Evolutionary conservation across 148 eudicot species (phyloP).

Genomic region (Chenopodium suecicum): DNA sequence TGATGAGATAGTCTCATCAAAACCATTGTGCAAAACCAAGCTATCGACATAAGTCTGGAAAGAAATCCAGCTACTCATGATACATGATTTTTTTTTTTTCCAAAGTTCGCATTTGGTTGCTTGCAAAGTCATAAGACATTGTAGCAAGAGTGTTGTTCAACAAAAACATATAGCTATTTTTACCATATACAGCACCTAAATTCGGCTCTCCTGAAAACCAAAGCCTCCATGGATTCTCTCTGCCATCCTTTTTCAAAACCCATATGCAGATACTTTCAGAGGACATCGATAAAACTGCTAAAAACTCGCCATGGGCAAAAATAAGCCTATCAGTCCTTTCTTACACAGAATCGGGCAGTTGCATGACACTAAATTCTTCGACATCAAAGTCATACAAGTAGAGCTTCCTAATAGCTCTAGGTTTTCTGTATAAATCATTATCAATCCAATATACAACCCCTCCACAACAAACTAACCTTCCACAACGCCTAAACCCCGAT

Average conservation of each 20-base stretch:
- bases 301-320: background rate
- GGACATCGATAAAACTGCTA: background rate
- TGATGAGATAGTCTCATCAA: background rate
- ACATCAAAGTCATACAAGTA: conserved; percentile 2
- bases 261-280: background rate
- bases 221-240: background rate
- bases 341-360: background rate
- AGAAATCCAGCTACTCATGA: too few species aligned
- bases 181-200: too few species aligned
- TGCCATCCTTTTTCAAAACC: background rate
- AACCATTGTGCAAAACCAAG: background rate
- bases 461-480: background rate
- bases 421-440: background rate
- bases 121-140: background rate
- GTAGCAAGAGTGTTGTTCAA: too few species aligned
- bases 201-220: background rate
- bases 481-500: too few species aligned
- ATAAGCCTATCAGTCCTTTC: background rate
- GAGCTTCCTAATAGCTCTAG: background rate
- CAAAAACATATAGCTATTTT: too few species aligned
- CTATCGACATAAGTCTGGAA: background rate
- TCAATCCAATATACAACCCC: conserved; percentile 2
- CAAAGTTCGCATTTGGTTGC: background rate
- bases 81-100: too few species aligned
- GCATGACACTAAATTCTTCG: background rate